Percentiles rank a stretch among this genome's conserved stretches.
Evolutionary conservation across 805 yeast species (phyloP).

Genomic region (Saccharomyces jurei): DNA sequence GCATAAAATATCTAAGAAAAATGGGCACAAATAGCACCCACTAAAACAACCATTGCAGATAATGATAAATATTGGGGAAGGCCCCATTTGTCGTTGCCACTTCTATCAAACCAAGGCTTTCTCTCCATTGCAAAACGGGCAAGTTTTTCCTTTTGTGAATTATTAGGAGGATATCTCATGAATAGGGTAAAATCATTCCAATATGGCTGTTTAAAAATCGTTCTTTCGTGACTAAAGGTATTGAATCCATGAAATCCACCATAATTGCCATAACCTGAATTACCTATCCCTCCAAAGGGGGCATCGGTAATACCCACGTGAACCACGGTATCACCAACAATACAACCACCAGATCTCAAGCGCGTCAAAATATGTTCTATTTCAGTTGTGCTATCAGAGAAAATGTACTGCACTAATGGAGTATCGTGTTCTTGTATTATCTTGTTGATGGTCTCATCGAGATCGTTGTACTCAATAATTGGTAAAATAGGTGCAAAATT

Average conservation of each 20-base stretch:
- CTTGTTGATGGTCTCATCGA: slow-evolving; percentile 37
- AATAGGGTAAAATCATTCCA: slow-evolving; percentile 53
- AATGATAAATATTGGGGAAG: neutral
- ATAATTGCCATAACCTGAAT: slow-evolving; percentile 74
- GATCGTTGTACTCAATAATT: slow-evolving; percentile 43
- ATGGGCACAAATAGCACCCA: neutral
- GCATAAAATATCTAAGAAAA: neutral
- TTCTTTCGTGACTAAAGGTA: slow-evolving; percentile 70
- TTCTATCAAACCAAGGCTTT: slow-evolving; percentile 32
- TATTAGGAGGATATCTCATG: slow-evolving; percentile 63
- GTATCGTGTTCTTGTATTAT: slow-evolving; percentile 50
- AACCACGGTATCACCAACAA: slow-evolving; percentile 62
- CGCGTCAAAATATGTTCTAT: slow-evolving; percentile 40
- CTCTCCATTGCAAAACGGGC: slow-evolving; percentile 26
- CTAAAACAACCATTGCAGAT: neutral
- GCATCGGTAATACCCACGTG: slow-evolving; percentile 61
- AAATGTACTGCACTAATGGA: slow-evolving; percentile 76
- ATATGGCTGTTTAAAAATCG: slow-evolving; percentile 54
- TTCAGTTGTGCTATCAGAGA: slow-evolving; percentile 41
- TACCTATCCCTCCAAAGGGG: slow-evolving; percentile 91
- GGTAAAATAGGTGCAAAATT: slow-evolving; percentile 85
- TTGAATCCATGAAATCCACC: slow-evolving; percentile 67
- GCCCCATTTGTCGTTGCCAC: slow-evolving; percentile 24
- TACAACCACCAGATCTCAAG: slow-evolving; percentile 65
- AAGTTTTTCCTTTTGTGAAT: slow-evolving; percentile 26